A percentile compares a stretch with the other conserved stretches of the same genome.
Conservation (phyloP, 2,329 filamentous ascomycete species). For the Fusarium longipes region DNA sequence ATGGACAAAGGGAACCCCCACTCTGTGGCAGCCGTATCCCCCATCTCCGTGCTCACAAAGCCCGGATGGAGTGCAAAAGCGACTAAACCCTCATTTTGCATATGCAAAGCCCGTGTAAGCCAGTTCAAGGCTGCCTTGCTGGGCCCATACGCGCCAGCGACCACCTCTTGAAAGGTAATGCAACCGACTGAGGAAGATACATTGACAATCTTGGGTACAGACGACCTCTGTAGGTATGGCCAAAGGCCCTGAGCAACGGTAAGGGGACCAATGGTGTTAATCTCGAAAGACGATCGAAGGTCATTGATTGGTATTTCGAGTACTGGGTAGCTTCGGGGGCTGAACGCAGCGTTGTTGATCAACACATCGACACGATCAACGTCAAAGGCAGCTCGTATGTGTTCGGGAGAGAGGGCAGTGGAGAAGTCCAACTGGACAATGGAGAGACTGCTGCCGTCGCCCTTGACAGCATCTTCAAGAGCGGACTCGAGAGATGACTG, state of each 20-base stretch:
- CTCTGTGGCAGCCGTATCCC: constrained; percentile 47
- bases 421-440: constrained; percentile 54
- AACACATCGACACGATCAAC: constrained; percentile 60
- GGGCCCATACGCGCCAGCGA: constrained; percentile 50
- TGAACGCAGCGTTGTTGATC: constrained; percentile 62
- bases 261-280: constrained; percentile 58
- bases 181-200: constrained; percentile 53
- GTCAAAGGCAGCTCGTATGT: constrained; percentile 43
- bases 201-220: constrained; percentile 50
- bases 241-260: constrained; percentile 47
- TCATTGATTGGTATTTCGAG: constrained; percentile 48
- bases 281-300: constrained; percentile 54
- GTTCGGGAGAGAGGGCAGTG: constrained; percentile 38
- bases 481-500: constrained; percentile 33
- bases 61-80: constrained; percentile 54
- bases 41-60: constrained; percentile 51
- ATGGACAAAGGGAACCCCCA: constrained; percentile 47
- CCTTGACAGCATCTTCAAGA: constrained; percentile 38
- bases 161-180: constrained; percentile 48
- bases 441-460: constrained; percentile 47
- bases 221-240: constrained; percentile 50
- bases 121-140: constrained; percentile 53
- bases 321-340: constrained; percentile 45
- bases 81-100: constrained; percentile 44
- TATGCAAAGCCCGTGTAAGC: constrained; percentile 47